These are phyloP conservation scores for Mycosphaerella sp. DNA, from an alignment of 2,329 filamentous ascomycete genomes.

Conservation along the genomic window DNA sequence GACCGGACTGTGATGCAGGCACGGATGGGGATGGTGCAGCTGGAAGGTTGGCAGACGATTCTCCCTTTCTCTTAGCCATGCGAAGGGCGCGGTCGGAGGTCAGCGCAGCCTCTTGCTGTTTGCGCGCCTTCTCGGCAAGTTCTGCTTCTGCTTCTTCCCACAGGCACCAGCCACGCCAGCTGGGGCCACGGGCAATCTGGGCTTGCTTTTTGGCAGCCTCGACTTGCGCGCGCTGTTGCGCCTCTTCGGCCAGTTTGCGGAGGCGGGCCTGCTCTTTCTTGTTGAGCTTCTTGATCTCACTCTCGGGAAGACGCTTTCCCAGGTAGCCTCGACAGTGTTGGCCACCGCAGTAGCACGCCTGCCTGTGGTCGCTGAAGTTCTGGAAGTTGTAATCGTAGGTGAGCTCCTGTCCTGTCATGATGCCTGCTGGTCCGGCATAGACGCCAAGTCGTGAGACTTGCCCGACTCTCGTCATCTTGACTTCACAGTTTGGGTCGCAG, in stretches of 20 bases:
- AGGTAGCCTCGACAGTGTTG: constrained; percentile 56
- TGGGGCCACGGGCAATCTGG: constrained; percentile 23
- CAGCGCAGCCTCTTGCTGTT: constrained; percentile 28
- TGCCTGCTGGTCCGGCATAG: constrained; percentile 82
- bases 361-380: constrained; percentile 34
- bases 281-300: constrained; percentile 27
- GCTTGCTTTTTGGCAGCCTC: constrained; percentile 26
- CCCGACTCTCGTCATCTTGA: constrained; percentile 82
- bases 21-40: constrained; percentile 3
- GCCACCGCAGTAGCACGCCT: constrained; percentile 57
- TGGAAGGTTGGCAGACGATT: neutral
- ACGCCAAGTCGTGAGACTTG: constrained; percentile 94
- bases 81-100: constrained; percentile 27
- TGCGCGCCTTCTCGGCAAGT: constrained; percentile 26
- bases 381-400: constrained; percentile 87
- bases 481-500: constrained; percentile 84
- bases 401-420: constrained; percentile 91
- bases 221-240: constrained; percentile 27
- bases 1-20: neutral
- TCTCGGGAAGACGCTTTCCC: constrained; percentile 28
- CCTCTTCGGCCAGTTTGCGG: constrained; percentile 25
- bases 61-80: constrained; percentile 12
- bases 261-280: constrained; percentile 26
- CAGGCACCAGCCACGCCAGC: constrained; percentile 30
- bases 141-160: constrained; percentile 28